A percentile compares a stretch with the other conserved stretches of the same genome.
Evolutionary conservation across 2,329 filamentous ascomycete species (phyloP).

Genomic region (Exutisphaerella laricina): DNA sequence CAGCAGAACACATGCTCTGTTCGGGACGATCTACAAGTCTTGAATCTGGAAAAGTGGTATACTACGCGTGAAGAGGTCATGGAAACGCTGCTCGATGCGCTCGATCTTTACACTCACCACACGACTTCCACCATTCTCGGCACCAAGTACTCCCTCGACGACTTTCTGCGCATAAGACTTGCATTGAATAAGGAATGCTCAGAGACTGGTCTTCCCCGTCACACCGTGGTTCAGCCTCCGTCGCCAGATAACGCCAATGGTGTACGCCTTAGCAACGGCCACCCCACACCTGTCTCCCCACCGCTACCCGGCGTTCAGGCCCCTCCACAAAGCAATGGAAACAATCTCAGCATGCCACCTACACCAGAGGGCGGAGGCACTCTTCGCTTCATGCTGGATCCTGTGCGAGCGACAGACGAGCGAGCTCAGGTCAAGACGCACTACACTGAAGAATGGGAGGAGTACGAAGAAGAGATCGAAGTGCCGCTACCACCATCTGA

Average conservation of each 20-base stretch:
- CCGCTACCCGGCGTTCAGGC: conserved; percentile 22
- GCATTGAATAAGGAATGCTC: conserved; percentile 77
- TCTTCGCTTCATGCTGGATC: conserved; percentile 83
- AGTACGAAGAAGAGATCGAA: conserved; percentile 73
- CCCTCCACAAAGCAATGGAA: conserved; percentile 14
- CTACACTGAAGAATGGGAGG: conserved; percentile 69
- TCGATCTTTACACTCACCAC: conserved; percentile 89
- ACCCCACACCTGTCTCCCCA: conserved; percentile 33
- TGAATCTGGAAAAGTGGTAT: conserved; percentile 43
- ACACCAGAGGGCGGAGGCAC: conserved; percentile 52
- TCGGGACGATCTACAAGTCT: conserved; percentile 32
- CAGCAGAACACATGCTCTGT: conserved; percentile 18
- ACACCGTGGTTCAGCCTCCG: conserved; percentile 40
- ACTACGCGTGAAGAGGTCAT: conserved; percentile 44
- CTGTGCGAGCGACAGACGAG: conserved; percentile 67
- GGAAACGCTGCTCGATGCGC: conserved; percentile 83
- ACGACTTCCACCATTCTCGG: conserved; percentile 69
- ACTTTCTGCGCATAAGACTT: conserved; percentile 82
- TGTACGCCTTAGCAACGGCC: conserved; percentile 30
- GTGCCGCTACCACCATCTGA: conserved; percentile 34
- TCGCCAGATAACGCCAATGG: conserved; percentile 33
- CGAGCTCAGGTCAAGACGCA: conserved; percentile 61
- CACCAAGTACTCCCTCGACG: conserved; percentile 63
- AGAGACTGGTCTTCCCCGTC: conserved; percentile 54
- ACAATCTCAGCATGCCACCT: conserved; percentile 12